These are phyloP conservation scores for Mucor irregularis DNA, from an alignment of 371 early-diverging fungal genomes.

Conservation along the genomic window DNA sequence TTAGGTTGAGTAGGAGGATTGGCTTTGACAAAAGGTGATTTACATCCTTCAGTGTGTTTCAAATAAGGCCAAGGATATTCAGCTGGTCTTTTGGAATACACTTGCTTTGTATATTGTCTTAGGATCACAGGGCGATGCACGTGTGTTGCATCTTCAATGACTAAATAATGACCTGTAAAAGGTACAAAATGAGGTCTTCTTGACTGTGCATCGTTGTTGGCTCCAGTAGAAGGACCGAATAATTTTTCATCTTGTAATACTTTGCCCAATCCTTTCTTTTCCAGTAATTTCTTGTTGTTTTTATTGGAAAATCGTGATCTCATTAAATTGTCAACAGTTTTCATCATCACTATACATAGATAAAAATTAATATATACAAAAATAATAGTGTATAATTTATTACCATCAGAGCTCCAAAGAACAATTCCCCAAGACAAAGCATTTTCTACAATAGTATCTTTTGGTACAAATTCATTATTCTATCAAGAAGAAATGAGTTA, in stretches of 20 bases:
- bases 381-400: not conserved
- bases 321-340: constrained; percentile 17
- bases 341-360: constrained; percentile 5
- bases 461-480: not conserved
- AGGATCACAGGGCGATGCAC: constrained; percentile 36
- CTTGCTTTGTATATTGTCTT: constrained; percentile 29
- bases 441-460: constrained; percentile 11
- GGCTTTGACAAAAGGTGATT: constrained; percentile 30
- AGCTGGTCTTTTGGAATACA: constrained; percentile 1
- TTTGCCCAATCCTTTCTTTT: constrained; percentile 19
- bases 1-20: not conserved
- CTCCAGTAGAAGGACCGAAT: constrained; percentile 28
- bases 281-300: constrained; percentile 13
- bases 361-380: not conserved
- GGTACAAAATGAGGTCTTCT: constrained; percentile 34
- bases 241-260: constrained; percentile 35
- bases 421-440: constrained; percentile 18
- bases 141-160: constrained; percentile 46
- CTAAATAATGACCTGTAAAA: constrained; percentile 33
- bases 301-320: not conserved
- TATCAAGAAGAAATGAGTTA: not conserved
- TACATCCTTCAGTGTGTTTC: constrained; percentile 17
- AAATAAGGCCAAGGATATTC: constrained; percentile 38
- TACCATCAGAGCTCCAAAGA: constrained; percentile 22
- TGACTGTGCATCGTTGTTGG: constrained; percentile 15